phyloP scores from a whole-genome alignment of 1,284 basidiomycete species.

The Leucoagaricus sp. region DNA sequence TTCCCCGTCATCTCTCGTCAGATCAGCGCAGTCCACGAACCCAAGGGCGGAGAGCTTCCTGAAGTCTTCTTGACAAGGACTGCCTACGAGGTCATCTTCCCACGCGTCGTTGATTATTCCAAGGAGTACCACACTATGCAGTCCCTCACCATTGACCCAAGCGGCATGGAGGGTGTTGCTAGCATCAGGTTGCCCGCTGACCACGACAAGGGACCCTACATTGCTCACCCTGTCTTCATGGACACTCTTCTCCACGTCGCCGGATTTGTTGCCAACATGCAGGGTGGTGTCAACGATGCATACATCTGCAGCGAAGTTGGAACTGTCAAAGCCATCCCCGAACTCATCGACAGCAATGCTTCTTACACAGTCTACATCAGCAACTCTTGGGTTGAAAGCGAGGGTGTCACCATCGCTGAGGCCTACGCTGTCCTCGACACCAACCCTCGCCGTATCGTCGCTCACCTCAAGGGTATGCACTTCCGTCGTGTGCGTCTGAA shows the following conservation, averaged over 20 bases:
- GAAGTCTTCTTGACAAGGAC: slow-evolving; percentile 58
- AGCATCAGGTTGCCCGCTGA: slow-evolving; percentile 42
- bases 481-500: slow-evolving; percentile 56
- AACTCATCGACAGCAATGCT: slow-evolving; percentile 37
- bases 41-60: slow-evolving; percentile 22
- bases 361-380: slow-evolving; percentile 55
- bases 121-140: slow-evolving; percentile 58
- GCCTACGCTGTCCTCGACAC: slow-evolving; percentile 47
- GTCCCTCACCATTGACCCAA: slow-evolving; percentile 48
- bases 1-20: slow-evolving; percentile 38
- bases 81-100: slow-evolving; percentile 65
- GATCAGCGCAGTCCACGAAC: slow-evolving; percentile 31
- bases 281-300: slow-evolving; percentile 48
- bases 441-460: slow-evolving; percentile 43
- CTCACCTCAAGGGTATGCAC: slow-evolving; percentile 52
- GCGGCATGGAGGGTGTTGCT: slow-evolving; percentile 55
- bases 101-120: slow-evolving; percentile 65
- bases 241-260: slow-evolving; percentile 69
- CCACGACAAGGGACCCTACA: slow-evolving; percentile 37
- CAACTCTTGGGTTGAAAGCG: slow-evolving; percentile 43
- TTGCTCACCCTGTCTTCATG: slow-evolving; percentile 56
- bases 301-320: slow-evolving; percentile 65
- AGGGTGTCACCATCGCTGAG: slow-evolving; percentile 47
- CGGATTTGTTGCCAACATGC: slow-evolving; percentile 68
- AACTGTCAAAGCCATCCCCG: slow-evolving; percentile 47